These are phyloP conservation scores for Piper betle DNA, from an alignment of 164 flowering plant species.

Conservation along the genomic window DNA sequence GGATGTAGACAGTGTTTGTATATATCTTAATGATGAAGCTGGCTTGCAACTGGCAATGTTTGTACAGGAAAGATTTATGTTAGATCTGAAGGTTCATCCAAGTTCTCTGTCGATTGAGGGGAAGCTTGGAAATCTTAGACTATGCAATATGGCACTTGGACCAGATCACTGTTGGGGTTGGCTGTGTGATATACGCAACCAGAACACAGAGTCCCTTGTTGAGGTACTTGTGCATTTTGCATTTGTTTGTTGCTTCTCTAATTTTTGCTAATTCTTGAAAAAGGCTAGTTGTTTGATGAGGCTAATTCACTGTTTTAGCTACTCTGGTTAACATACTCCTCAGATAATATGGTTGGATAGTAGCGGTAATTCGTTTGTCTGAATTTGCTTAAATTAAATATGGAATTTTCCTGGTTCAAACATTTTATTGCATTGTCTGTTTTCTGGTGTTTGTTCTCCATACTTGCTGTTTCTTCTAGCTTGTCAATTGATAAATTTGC, in stretches of 20 bases:
- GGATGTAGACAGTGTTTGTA: constrained; percentile 80
- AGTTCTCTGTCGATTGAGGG: constrained; percentile 87
- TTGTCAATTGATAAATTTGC: neutral
- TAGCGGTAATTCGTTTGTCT: too few relatives aligned
- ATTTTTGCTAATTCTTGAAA: too few relatives aligned
- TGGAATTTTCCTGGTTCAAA: too few relatives aligned
- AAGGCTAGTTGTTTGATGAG: too few relatives aligned
- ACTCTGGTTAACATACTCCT: too few relatives aligned
- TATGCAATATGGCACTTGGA: constrained; percentile 78
- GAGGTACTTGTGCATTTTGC: constrained; percentile 35
- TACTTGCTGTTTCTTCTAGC: neutral
- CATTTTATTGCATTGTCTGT: neutral
- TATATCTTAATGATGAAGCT: constrained; percentile 93
- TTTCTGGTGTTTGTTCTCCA: neutral
- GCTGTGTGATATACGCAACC: constrained; percentile 94
- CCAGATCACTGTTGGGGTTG: constrained; percentile 75
- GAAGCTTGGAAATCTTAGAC: constrained; percentile 75
- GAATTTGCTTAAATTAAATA: too few relatives aligned
- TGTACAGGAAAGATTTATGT: constrained; percentile 78
- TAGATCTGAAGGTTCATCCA: constrained; percentile 91
- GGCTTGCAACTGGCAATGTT: constrained; percentile 90
- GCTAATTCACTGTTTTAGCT: too few relatives aligned
- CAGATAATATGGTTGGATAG: too few relatives aligned
- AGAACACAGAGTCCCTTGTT: constrained; percentile 79
- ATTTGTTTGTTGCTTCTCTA: neutral